Conservation (phyloP, 805 yeast genomes). For the Wilhelminamyces savonicus region DNA sequence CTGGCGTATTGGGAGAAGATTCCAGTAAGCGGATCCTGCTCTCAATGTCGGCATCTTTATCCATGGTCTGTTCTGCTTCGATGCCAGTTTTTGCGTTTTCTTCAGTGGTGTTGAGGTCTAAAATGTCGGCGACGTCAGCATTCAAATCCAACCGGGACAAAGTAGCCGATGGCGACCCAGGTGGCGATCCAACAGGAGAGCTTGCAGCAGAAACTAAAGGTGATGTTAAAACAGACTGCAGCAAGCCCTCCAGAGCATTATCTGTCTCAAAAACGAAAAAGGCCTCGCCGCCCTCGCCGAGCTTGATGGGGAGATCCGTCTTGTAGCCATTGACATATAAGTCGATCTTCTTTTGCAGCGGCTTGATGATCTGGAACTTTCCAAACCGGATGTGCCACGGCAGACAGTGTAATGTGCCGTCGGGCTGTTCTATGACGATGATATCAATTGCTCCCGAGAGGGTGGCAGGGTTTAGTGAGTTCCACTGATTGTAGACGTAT, state of each 20-base stretch:
- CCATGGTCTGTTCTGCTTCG: no score
- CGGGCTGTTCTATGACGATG: constrained; percentile 85
- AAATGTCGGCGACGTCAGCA: not conserved
- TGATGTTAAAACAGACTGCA: constrained; percentile 73
- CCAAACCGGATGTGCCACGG: constrained; percentile 98
- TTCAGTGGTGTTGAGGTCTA: not conserved
- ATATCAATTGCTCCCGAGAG: constrained; percentile 96
- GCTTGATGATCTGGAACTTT: constrained; percentile 84
- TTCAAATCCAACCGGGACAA: not conserved
- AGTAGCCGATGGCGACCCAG: constrained; percentile 9
- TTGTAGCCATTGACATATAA: constrained; percentile 77
- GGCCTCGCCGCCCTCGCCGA: constrained; percentile 98
- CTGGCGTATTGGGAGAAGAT: constrained; percentile 8
- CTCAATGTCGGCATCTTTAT: constrained; percentile 23
- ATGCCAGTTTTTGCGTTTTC: no score
- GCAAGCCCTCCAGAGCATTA: constrained; percentile 47
- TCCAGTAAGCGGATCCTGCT: constrained; percentile 18
- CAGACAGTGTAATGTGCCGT: constrained; percentile 76
- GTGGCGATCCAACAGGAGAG: constrained; percentile 49
- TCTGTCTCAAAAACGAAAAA: constrained; percentile 90
- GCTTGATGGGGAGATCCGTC: constrained; percentile 87
- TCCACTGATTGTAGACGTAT: constrained; percentile 95
- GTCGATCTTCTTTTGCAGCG: constrained; percentile 91
- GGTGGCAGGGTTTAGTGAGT: constrained; percentile 93
- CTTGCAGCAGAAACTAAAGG: constrained; percentile 69